Evolutionary conservation across 2,329 filamentous ascomycete species (phyloP), one percentile per base, ranked within the genome.

Genomic region (Alternaria triticina): DNA sequence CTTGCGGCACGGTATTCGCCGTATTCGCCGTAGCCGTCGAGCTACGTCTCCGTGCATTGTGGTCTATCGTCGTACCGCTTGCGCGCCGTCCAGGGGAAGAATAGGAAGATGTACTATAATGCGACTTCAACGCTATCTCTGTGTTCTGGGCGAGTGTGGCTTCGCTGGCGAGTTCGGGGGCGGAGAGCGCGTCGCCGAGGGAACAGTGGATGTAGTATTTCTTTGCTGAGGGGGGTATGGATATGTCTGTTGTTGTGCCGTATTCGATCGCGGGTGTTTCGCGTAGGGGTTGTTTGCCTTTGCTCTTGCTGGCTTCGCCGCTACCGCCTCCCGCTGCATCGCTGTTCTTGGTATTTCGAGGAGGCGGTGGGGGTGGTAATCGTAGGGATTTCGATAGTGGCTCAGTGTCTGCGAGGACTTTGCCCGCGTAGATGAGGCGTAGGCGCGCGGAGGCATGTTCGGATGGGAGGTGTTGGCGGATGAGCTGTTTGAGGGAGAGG

Each of bases 161-260:
- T 82, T 97, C 94, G 13, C 84, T 85, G 1, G 85, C 86, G 22
- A 98, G 86, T 61, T 97, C 93, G 1, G 84, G 76, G 12, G 86
- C 77, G 0, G 90, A 87, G 12, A 98, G 86, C 25, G 87, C 84
- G 78, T 89, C 87, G 58, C 94, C 94, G 62, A 98, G 92, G n/a
- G 93, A 95, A 85, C 95, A 98, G 83, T 97, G 96, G 65, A 98
- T 90, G 79, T 97, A 97, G 73, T 97, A 87, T 47, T 91, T 86
- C 40, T 84, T 83, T 22, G 75, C 75, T 8, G 73, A 69, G 8
- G 69, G 44, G 1, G 71, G 71, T 43, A 71, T 62, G 1, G 71
- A 71, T 43, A 71, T 62, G 28, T 58, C 70, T 51, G 30, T 46
- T 12, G 59, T 70, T 30, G 61, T 70, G 54, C 65, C 68, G 49